phyloP scores from a whole-genome alignment of 2,329 filamentous ascomycete species.

The Alternaria incomplexa region DNA sequence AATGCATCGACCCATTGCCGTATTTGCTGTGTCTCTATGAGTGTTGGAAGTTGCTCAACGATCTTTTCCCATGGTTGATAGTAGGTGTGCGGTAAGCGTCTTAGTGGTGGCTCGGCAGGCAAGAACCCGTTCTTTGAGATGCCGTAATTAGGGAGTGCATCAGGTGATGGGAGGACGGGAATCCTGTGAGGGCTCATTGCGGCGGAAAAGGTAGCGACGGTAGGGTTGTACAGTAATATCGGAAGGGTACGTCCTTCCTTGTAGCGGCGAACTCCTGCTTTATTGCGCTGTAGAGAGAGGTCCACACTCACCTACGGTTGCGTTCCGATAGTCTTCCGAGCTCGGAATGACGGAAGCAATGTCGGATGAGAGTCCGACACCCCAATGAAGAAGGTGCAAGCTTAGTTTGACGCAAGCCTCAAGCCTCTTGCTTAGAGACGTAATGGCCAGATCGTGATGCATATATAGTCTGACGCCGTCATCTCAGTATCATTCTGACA shows the following conservation, averaged over 20 bases:
- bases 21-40: slow-evolving; percentile 77
- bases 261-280: slow-evolving; percentile 24
- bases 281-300: slow-evolving; percentile 13
- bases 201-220: slow-evolving; percentile 1
- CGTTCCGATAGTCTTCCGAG: slow-evolving; percentile 13
- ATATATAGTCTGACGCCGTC: slow-evolving; percentile 11
- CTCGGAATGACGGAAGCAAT: not conserved
- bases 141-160: slow-evolving; percentile 72
- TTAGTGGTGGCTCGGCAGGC: slow-evolving; percentile 73
- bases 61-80: slow-evolving; percentile 89
- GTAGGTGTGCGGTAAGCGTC: slow-evolving; percentile 77
- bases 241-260: slow-evolving; percentile 8
- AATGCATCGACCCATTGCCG: slow-evolving; percentile 74
- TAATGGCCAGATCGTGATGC: slow-evolving; percentile 8
- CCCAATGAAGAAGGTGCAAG: slow-evolving; percentile 26
- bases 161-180: slow-evolving; percentile 28
- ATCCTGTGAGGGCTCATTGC: slow-evolving; percentile 39
- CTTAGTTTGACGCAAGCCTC: slow-evolving; percentile 11
- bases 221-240: not conserved
- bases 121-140: slow-evolving; percentile 82
- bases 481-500: not conserved
- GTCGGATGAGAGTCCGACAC: slow-evolving; percentile 7
- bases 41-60: slow-evolving; percentile 73
- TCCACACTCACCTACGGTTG: not conserved
- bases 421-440: slow-evolving; percentile 12